phyloP scores from a whole-genome alignment of 2,329 filamentous ascomycete genomes.

The Colletotrichum endophyticum region DNA sequence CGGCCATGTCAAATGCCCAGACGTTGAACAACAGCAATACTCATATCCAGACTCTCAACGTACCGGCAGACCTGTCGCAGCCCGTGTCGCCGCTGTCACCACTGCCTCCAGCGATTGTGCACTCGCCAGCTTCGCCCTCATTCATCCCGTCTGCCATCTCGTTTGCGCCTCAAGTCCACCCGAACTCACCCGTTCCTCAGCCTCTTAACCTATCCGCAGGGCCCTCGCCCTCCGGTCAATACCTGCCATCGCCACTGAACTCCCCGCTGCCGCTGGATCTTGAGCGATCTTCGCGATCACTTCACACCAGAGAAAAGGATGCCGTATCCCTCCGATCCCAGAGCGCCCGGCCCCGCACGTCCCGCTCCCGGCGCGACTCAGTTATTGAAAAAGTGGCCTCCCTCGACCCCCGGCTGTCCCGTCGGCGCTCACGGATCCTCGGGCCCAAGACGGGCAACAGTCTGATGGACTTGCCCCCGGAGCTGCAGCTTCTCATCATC shows the following conservation, averaged over 20 bases:
- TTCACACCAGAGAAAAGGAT: conserved; percentile 1
- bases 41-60: conserved; percentile 2
- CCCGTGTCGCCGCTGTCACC: conserved; percentile 7
- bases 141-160: conserved; percentile 17
- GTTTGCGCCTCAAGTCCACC: conserved; percentile 18
- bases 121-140: conserved; percentile 5
- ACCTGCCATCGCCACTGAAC: conserved; percentile 13
- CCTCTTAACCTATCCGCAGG: conserved; percentile 12
- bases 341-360: conserved; percentile 16
- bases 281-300: not conserved
- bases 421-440: conserved; percentile 7
- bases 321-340: conserved; percentile 4
- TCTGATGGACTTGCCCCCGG: conserved; percentile 42
- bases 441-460: conserved; percentile 9
- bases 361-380: conserved; percentile 15
- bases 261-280: conserved; percentile 14
- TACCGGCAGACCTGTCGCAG: not conserved
- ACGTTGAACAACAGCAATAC: not conserved
- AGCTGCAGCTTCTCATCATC: conserved; percentile 47
- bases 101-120: not conserved
- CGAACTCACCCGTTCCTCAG: conserved; percentile 12
- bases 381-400: conserved; percentile 21
- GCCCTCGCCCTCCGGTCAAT: not conserved
- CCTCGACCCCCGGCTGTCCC: conserved; percentile 4
- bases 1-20: not conserved